A percentile compares a stretch with the other conserved stretches of the same genome.
Evolutionary conservation across 2,329 filamentous ascomycete genomes (phyloP).

Genomic region (Aspergillus neoniger): DNA sequence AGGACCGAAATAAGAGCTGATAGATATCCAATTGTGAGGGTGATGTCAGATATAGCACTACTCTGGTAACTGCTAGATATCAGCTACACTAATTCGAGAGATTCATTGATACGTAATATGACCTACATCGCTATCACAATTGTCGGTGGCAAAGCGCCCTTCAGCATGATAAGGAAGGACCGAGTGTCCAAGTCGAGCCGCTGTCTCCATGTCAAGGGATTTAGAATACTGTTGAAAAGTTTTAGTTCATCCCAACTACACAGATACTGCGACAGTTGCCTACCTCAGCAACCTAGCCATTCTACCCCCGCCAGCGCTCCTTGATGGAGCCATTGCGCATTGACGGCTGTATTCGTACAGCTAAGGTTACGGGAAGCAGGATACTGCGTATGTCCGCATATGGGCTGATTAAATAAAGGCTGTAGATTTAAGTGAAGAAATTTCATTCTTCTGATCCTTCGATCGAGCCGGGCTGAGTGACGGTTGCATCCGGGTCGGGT

Average conservation of each 20-base stretch:
- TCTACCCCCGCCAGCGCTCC: slow-evolving; percentile 1
- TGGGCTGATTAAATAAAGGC: background rate
- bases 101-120: background rate
- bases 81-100: background rate
- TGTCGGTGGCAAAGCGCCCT: slow-evolving; percentile 58
- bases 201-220: slow-evolving; percentile 25
- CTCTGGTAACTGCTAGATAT: slow-evolving; percentile 47
- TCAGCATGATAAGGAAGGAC: slow-evolving; percentile 40
- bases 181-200: slow-evolving; percentile 28
- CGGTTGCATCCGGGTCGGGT: slow-evolving; percentile 25
- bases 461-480: slow-evolving; percentile 5
- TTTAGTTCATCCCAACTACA: background rate
- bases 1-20: slow-evolving; percentile 66
- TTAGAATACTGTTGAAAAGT: slow-evolving; percentile 11
- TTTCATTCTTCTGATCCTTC: background rate
- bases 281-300: slow-evolving; percentile 16
- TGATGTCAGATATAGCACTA: slow-evolving; percentile 53
- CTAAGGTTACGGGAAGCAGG: background rate
- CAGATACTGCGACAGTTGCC: background rate
- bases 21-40: slow-evolving; percentile 55
- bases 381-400: background rate
- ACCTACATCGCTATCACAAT: slow-evolving; percentile 60
- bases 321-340: slow-evolving; percentile 14
- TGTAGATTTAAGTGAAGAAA: background rate
- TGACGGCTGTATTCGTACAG: background rate